A percentile compares a stretch with the other conserved stretches of the same genome.
Evolutionary conservation across 257 asterid genomes (phyloP).

Genomic region (Primulina tabacum): DNA sequence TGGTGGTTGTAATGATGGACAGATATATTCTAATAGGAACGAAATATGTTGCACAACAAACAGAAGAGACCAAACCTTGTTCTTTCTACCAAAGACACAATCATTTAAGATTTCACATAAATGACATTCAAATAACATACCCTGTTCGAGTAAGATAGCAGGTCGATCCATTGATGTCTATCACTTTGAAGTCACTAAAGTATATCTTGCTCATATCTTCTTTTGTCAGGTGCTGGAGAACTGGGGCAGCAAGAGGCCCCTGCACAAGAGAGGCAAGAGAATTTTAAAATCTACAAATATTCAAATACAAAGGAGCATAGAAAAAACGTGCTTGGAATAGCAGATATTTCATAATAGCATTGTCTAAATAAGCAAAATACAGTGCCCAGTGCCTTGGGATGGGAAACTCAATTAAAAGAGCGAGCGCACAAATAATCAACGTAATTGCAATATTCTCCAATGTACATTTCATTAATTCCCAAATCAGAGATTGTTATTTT

Average conservation of each 20-base stretch:
- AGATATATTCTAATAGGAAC: background rate
- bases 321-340: background rate
- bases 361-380: background rate
- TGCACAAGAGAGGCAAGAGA: constrained; percentile 34
- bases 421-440: background rate
- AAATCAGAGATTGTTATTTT: background rate
- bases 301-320: background rate
- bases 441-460: background rate
- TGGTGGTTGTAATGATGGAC: background rate
- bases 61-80: background rate
- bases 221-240: constrained; percentile 80
- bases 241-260: constrained; percentile 98
- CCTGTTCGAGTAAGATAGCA: constrained; percentile 98
- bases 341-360: background rate
- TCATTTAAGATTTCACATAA: background rate
- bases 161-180: constrained; percentile 72
- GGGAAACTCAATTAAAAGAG: no score
- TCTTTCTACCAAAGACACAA: constrained; percentile 13
- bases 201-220: constrained; percentile 86
- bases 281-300: constrained; percentile 12
- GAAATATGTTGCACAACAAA: background rate
- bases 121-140: constrained; percentile 37
- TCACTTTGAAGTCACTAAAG: constrained; percentile 74
- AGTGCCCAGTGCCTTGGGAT: no score
- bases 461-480: background rate